Evolutionary conservation across 202 grass and related monocot genomes (phyloP), one percentile per base, ranked within the genome.

Genomic region (Hordeum pubiflorum): DNA sequence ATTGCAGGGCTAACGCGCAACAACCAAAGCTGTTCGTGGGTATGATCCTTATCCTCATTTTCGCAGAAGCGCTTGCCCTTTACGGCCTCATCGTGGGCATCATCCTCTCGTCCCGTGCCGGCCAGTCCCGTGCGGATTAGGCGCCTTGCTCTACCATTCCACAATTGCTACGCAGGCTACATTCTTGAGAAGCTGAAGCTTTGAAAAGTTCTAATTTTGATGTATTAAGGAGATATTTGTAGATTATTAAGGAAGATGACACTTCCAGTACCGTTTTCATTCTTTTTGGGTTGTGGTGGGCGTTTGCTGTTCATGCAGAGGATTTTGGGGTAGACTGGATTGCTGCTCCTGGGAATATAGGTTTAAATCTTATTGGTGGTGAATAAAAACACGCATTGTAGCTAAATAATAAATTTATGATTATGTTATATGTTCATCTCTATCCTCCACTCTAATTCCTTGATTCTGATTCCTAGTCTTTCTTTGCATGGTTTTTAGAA

Each of bases 41-140:
- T 34, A 98, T 98, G 95, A 98, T 98, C 73, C 95, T 97, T 32
- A 97, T 97, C 70, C 95, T 97, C 75, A 97, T 97, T 86, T 97
- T 97, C 63, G 94, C 94, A 14, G 94, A 97, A 88, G 94, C 94
- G 0, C 92, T 97, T 4, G 92, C 92, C 44, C 88, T 95, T 7
- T 95, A 98, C 1, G 95, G 95, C 20, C 92, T 98, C 68, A 98
- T 98, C 0, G 95, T 98, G 2, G 95, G 95, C 58, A 98, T 98
- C 79, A 98, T 98, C 56, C 92, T 98, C 10, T 98, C 95, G 1
- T 98, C 95, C 80, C 95, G 95, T 40, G 95, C 95, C 0, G 95
- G 95, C 21, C 95, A 98, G 82, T 98, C 95, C 68, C 92, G 92
- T 12, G 95, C 92, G 9, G 95, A 98, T 36, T 98, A 94, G 70